A percentile compares a stretch with the other conserved stretches of the same genome.
Evolutionary conservation across 2,329 filamentous ascomycete genomes (phyloP).

Genomic region (Claviceps lovelessii): DNA sequence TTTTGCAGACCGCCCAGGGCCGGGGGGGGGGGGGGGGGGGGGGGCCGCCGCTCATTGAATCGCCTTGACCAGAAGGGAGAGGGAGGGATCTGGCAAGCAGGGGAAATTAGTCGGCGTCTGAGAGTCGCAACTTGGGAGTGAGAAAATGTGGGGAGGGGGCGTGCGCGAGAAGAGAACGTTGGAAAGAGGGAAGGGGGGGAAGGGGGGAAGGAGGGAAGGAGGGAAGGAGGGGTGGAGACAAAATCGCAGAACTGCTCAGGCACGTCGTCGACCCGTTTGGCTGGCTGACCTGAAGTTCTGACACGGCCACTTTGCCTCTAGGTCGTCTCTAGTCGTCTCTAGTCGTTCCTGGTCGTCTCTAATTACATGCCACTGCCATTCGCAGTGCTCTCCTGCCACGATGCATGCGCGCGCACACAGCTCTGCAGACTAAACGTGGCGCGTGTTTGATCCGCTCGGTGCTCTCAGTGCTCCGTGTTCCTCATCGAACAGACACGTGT

Average conservation of each 20-base stretch:
- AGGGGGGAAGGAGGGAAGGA: no score
- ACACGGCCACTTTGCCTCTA: not conserved
- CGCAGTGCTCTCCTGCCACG: not conserved
- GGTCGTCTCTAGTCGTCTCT: no score
- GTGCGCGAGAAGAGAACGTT: not conserved
- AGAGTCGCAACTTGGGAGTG: not conserved
- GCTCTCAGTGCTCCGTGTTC: not conserved
- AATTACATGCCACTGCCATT: no score
- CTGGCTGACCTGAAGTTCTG: not conserved
- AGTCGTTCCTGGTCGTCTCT: no score
- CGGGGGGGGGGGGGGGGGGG: not conserved
- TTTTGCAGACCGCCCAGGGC: not conserved
- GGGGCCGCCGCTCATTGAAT: not conserved
- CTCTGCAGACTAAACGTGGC: not conserved
- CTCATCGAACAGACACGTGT: not conserved
- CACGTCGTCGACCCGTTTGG: not conserved
- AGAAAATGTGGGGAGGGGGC: not conserved
- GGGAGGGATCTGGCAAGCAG: not conserved
- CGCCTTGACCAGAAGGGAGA: not conserved
- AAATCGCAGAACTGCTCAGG: not conserved
- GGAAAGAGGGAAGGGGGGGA: no score
- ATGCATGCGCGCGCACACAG: not conserved
- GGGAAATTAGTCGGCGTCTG: constrained; percentile 4
- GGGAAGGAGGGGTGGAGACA: not conserved
- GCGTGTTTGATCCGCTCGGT: not conserved